Evolutionary conservation across 1,284 basidiomycete species (phyloP), one percentile per base, ranked within the genome.

Genomic region (Microbotryum scabiosae): DNA sequence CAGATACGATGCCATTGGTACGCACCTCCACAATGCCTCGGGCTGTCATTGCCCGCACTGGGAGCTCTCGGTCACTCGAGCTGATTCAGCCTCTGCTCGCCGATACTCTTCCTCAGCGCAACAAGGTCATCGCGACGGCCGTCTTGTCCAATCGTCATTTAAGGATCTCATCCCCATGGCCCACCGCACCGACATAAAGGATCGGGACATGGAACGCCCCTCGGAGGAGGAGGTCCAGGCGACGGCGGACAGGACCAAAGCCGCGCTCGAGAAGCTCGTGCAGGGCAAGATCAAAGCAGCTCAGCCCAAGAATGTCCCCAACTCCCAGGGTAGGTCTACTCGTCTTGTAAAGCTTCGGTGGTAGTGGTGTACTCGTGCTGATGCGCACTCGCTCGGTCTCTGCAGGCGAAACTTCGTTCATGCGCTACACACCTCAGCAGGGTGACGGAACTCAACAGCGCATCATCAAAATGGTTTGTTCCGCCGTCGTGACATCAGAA

Each of bases 281-380:
- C 87, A 89, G 56, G 89, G 88, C 56, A 97, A 96, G 76, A 97
- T 97, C 77, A 97, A 97, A 77, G 89, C 92, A 4, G 89, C 91
- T 4, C 92, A 97, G 71, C 91, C 94, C 3, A 77, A 75, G 57
- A 70, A 74, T 48, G 71, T 74, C 6, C 60, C 66, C 21, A 64
- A 67, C 6, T 61, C 66, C 1, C 62, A 68, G 2, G 69, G 69
- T 10, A 18, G 41, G 57, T 61, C 49, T 16, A 32, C 16, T 14
- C 41, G 25, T 49, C 52, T 43, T 30, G 26, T 21, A 23, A 41
- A 41, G 36, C 36, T 18, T 41, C 36, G n/a, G 21, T 23, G 6
- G 23, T 54, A 9, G 46, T 28, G 41, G 30, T 4, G 21, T 20
- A 20, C 16, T 41, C 36, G 36, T 41, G 16, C 36, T 41, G 36